Evolutionary conservation across 2,329 filamentous ascomycete species (phyloP), one percentile per base, ranked within the genome.

Genomic region (Lasiodiplodia hormozganensis): DNA sequence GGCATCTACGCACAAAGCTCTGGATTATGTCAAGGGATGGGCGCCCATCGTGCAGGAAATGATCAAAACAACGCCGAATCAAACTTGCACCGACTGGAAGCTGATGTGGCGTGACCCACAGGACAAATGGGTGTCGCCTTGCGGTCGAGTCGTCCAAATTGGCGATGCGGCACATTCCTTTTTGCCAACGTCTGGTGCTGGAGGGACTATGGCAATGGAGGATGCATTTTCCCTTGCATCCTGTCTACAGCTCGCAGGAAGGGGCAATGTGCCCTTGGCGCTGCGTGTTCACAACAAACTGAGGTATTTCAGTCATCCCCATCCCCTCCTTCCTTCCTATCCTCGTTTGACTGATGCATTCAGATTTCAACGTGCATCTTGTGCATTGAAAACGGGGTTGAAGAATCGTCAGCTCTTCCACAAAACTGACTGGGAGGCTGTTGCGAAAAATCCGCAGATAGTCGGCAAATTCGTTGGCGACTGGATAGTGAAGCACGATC

Each of bases 111-210:
- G 85, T 52, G 84, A 86, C 71, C 85, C 85, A 0, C 77, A 85
- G 14, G 82, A 84, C 0, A 83, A 79, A 0, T 88, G 85, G 85
- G 80, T 87, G 0, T 84, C 82, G 0, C 76, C 77, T 18, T 82
- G 82, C 68, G 83, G 84, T 43, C 80, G 81, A 51, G 85, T 86
- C 62, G 84, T 81, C 0, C 76, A 87, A 36, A 76, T 87, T 0
- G 86, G 86, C 1, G 86, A 87, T 71, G 83, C 83, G 54, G 86
- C 85, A 65, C 85, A 87, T 72, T 82, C 85, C 0, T 86, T 87
- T 72, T 73, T 88, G 8, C 85, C 85, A 0, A 87, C 85, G 0
- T 84, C 82, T 67, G 84, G 84, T 0, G 85, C 87, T 70, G 85
- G 85, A 1, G 84, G 84, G 0, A 84, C 83, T 51, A 85, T 87